Base-by-base conservation (phyloP, 169 alveolate species). In the Plasmodium yoelii region DNA sequence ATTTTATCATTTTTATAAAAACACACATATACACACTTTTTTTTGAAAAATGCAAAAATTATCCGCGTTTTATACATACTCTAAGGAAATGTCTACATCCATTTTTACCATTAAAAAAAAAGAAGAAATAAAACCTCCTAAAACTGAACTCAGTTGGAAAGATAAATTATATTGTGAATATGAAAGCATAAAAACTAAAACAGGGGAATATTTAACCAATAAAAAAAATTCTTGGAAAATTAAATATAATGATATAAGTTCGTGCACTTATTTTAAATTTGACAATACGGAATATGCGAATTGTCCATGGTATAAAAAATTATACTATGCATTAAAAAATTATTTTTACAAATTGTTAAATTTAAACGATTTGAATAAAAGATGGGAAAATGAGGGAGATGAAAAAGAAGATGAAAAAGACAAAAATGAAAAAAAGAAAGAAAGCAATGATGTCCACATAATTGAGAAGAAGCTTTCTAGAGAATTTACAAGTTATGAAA, bases 231-330 rank as follows among this genome's bases (percentile, higher is more conserved):
- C 49, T 18, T 63, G 74, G 77, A 47, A 77, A 53, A 39, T 46
- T 18, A 77, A 77, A 63, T 42, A 64, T 12, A 49, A 49, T 55
- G 24, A 47, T 10, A 63, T 42, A 28, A 77, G 53, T 28, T 77
- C 65, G 1, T 39, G 63, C 2, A 24, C 84, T 22, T 64, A 39
- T 68, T 63, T 55, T 24, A 77, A 77, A 47, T 18, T 19, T 19
- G 65, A 82, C 28, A 42, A 82, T 64, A 57, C 90, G 15, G 69
- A 82, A 61, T 46, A 82, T 82, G 65, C 47, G 13, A 5, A 82
- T 60, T 70, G 56, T 24, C 90, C 90, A 18, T 82, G 90, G 90
- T 82, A 82, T 51, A 82, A 67, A 26, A 82, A 59, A 47, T 65
- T 82, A 72, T 82, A 65, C 34, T 61, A 56, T 34, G 22, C 69